Percentiles rank a stretch among this genome's conserved stretches.
Evolutionary conservation across 768 basidiomycete genomes (phyloP).

Genomic region (Amylocystis lapponica): DNA sequence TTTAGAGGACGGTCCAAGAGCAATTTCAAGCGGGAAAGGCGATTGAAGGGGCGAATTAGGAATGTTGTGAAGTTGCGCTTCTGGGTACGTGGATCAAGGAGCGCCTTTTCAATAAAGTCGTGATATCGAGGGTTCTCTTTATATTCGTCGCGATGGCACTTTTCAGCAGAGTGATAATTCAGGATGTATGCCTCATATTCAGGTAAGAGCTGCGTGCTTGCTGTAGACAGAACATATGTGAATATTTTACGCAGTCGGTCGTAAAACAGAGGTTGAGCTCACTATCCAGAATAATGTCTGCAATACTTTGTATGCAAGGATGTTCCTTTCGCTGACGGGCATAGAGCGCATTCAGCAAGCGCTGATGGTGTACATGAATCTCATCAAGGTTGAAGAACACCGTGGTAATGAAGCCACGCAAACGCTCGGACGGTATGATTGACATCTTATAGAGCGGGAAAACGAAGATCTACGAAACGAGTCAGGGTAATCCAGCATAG

Average conservation of each 20-base stretch:
- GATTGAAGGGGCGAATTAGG: slow-evolving; percentile 80
- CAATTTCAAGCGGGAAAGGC: slow-evolving; percentile 76
- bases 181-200: slow-evolving; percentile 79
- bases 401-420: slow-evolving; percentile 64
- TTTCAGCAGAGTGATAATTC: slow-evolving; percentile 83
- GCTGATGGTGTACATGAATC: slow-evolving; percentile 61
- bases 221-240: slow-evolving; percentile 3
- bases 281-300: slow-evolving; percentile 85
- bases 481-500: slow-evolving; percentile 1
- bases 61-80: slow-evolving; percentile 82
- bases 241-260: slow-evolving; percentile 1
- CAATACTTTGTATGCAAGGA: slow-evolving; percentile 74
- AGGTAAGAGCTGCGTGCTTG: slow-evolving; percentile 2
- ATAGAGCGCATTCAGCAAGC: slow-evolving; percentile 66
- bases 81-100: slow-evolving; percentile 57
- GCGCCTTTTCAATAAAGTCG: slow-evolving; percentile 55
- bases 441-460: slow-evolving; percentile 51
- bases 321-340: slow-evolving; percentile 79
- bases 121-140: slow-evolving; percentile 63
- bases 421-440: slow-evolving; percentile 56
- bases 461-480: slow-evolving; percentile 57
- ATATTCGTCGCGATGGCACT: slow-evolving; percentile 71
- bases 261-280: slow-evolving; percentile 23
- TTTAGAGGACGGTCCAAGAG: slow-evolving; percentile 67
- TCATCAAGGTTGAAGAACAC: slow-evolving; percentile 81